phyloP scores from a whole-genome alignment of 2,329 filamentous ascomycete genomes.

The Acarospora socialis region DNA sequence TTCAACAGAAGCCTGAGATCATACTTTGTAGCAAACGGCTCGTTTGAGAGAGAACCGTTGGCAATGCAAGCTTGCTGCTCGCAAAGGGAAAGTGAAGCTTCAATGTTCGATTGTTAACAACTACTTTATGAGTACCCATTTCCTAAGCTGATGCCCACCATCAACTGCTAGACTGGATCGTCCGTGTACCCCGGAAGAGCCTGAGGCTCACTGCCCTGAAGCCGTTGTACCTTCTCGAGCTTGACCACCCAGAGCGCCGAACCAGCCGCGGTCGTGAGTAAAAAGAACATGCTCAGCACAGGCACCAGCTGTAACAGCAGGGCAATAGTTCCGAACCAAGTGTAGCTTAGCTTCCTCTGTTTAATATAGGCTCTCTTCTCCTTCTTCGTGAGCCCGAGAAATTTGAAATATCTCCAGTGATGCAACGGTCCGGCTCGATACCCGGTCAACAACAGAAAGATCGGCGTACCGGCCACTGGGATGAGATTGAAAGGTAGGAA shows the following conservation, averaged over 20 bases:
- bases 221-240: constrained; percentile 47
- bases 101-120: no score
- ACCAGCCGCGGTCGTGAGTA: constrained; percentile 73
- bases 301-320: constrained; percentile 79
- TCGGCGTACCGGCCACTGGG: constrained; percentile 64
- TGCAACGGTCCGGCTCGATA: constrained; percentile 76
- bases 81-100: no score
- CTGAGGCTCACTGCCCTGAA: constrained; percentile 15
- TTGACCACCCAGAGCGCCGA: constrained; percentile 75
- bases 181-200: constrained; percentile 6
- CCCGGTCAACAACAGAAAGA: constrained; percentile 80
- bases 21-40: no score
- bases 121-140: no score
- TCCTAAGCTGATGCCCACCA: no score
- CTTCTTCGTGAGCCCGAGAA: constrained; percentile 59
- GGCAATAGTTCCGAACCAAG: constrained; percentile 82
- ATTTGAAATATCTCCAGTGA: constrained; percentile 79
- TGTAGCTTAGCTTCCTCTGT: constrained; percentile 63
- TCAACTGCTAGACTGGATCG: constrained; percentile 7
- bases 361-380: constrained; percentile 58
- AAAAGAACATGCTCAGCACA: constrained; percentile 81
- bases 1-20: no score
- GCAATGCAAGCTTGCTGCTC: no score
- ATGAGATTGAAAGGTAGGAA: constrained; percentile 77
- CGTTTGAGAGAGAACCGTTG: no score